phyloP scores from a whole-genome alignment of 2,329 filamentous ascomycete species.

The Trichoderma oligosporum region DNA sequence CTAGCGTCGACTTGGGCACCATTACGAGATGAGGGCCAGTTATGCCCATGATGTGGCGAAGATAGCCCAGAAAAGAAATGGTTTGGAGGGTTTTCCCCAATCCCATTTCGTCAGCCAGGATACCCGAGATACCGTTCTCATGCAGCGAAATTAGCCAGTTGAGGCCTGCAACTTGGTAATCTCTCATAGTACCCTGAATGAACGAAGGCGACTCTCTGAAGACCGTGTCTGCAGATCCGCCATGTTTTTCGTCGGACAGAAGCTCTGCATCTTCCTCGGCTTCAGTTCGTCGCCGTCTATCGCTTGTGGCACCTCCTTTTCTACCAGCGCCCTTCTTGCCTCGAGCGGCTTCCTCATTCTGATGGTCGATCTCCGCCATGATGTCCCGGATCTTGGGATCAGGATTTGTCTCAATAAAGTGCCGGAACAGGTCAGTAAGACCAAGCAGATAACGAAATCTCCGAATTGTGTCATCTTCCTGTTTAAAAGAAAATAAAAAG shows the following conservation, averaged over 20 bases:
- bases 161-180: conserved; percentile 91
- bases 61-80: conserved; percentile 91
- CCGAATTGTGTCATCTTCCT: conserved; percentile 94
- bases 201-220: conserved; percentile 94
- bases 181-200: conserved; percentile 84
- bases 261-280: conserved; percentile 95
- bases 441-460: conserved; percentile 93
- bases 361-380: conserved; percentile 89
- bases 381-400: conserved; percentile 93
- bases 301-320: conserved; percentile 77
- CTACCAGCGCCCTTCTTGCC: conserved; percentile 71
- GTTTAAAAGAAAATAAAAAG: background rate
- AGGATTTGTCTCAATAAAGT: conserved; percentile 97
- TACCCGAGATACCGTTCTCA: conserved; percentile 97
- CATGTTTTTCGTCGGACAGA: conserved; percentile 81
- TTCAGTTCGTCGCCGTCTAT: conserved; percentile 82
- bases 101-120: conserved; percentile 97
- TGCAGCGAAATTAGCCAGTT: conserved; percentile 98
- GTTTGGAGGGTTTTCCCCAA: conserved; percentile 96
- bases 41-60: conserved; percentile 85
- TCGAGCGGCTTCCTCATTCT: conserved; percentile 71
- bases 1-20: conserved; percentile 94
- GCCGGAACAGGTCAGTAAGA: conserved; percentile 92
- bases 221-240: conserved; percentile 78
- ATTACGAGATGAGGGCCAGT: conserved; percentile 86